These are phyloP conservation scores for Hirschioporus abietinus DNA, from an alignment of 768 basidiomycete species.

Conservation along the genomic window DNA sequence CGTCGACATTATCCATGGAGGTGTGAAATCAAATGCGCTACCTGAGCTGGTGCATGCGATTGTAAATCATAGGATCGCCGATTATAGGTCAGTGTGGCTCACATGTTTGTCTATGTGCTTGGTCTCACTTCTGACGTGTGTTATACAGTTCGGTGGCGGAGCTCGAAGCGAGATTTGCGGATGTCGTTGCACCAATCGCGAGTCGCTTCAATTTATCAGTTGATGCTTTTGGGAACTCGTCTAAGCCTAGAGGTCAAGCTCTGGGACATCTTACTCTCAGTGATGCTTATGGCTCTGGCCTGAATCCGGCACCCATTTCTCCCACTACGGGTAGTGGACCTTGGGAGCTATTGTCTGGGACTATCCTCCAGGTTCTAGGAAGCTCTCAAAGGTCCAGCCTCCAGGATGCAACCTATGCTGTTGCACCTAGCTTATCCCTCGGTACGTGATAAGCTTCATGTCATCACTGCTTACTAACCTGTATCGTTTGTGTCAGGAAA, in stretches of 20 bases:
- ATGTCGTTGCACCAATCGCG: constrained; percentile 40
- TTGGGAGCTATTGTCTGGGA: constrained; percentile 53
- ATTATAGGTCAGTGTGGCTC: constrained; percentile 7
- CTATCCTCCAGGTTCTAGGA: constrained; percentile 48
- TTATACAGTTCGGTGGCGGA: constrained; percentile 32
- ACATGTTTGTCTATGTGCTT: background rate
- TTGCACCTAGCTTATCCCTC: constrained; percentile 29
- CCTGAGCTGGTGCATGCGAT: constrained; percentile 27
- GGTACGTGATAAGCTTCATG: constrained; percentile 2
- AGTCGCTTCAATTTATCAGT: constrained; percentile 52
- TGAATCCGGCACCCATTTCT: constrained; percentile 68
- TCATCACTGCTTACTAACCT: background rate
- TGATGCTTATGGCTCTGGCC: constrained; percentile 39
- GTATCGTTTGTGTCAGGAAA: constrained; percentile 26
- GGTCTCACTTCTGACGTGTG: background rate
- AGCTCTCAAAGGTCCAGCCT: constrained; percentile 18
- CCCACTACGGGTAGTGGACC: constrained; percentile 29
- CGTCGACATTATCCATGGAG: constrained; percentile 36
- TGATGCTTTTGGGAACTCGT: constrained; percentile 46
- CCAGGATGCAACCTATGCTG: constrained; percentile 18
- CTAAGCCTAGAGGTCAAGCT: constrained; percentile 28
- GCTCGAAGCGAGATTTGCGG: constrained; percentile 38
- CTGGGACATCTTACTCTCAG: constrained; percentile 45
- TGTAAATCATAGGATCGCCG: constrained; percentile 19
- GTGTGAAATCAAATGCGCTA: constrained; percentile 39